Evolutionary conservation across 768 basidiomycete genomes (phyloP).

Genomic region (Paxillus involutus): DNA sequence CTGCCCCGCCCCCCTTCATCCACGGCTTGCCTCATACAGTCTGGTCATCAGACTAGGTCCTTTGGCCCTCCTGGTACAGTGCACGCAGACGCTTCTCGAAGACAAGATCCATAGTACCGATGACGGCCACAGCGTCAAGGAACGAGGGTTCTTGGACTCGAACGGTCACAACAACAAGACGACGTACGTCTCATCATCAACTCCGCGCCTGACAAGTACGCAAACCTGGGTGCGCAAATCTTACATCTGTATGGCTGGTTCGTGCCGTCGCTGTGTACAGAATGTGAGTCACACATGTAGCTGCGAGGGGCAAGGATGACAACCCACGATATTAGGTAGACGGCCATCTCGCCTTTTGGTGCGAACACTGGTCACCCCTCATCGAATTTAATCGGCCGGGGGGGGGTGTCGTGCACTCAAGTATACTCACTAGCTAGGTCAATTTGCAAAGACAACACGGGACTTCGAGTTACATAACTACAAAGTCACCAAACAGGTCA

Average conservation of each 20-base stretch:
- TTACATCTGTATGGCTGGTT: slow-evolving; percentile 97
- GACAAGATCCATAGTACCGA: slow-evolving; percentile 98
- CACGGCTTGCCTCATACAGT: too few species aligned
- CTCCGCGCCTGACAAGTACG: slow-evolving; percentile 93
- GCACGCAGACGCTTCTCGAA: slow-evolving; percentile 64
- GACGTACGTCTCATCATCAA: slow-evolving; percentile 95
- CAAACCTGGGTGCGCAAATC: slow-evolving; percentile 97
- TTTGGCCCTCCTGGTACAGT: too few species aligned
- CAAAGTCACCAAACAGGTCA: too few species aligned
- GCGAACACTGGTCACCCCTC: too few species aligned
- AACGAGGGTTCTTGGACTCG: neutral
- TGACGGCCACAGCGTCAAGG: slow-evolving; percentile 87
- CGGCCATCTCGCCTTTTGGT: slow-evolving; percentile 93
- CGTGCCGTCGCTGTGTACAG: slow-evolving; percentile 70
- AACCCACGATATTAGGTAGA: slow-evolving; percentile 92
- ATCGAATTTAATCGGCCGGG: too few species aligned
- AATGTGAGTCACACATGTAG: too few species aligned
- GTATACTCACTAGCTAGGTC: too few species aligned
- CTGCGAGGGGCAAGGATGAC: neutral
- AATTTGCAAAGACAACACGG: too few species aligned
- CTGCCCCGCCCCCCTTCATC: too few species aligned
- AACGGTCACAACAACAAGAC: neutral
- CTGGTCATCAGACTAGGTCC: too few species aligned
- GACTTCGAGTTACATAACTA: too few species aligned
- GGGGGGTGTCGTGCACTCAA: too few species aligned